These are phyloP conservation scores for Monosporozyma siamensis DNA, from an alignment of 805 yeast species.

Conservation along the genomic window DNA sequence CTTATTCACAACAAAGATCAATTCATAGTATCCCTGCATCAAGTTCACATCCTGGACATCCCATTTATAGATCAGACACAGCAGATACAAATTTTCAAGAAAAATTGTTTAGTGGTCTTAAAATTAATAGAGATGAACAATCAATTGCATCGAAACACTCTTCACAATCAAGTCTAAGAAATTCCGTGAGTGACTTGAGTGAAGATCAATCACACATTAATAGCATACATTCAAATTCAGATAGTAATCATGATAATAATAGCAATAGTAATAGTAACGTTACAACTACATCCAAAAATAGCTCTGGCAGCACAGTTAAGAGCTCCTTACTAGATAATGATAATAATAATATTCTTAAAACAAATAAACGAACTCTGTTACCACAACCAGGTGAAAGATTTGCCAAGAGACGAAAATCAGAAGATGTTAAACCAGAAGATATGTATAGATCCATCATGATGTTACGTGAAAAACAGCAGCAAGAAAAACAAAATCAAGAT, in stretches of 20 bases:
- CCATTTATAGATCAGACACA: constrained; percentile 4
- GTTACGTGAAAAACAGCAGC: constrained; percentile 49
- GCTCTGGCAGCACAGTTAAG: neutral
- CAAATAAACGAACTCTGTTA: neutral
- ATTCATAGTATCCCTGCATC: neutral
- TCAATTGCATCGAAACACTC: constrained; percentile 6
- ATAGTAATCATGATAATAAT: neutral
- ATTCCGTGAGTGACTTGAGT: neutral
- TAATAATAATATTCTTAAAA: constrained; percentile 1
- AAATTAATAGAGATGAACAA: constrained; percentile 27
- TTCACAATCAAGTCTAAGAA: neutral
- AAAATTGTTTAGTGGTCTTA: constrained; percentile 29
- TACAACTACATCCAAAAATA: neutral
- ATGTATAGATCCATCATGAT: constrained; percentile 76
- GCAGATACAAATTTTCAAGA: constrained; percentile 24
- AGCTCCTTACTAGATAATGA: neutral
- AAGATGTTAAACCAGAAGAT: constrained; percentile 70
- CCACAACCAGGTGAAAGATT: constrained; percentile 24
- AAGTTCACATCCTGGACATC: neutral
- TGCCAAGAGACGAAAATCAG: constrained; percentile 27
- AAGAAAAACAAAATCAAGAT: constrained; percentile 19
- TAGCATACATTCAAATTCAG: neutral
- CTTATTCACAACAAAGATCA: neutral
- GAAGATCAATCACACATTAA: neutral
- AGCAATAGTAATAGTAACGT: neutral